Conservation (phyloP, 2,329 filamentous ascomycete genomes). For the Emmonsiellopsis sp. region DNA sequence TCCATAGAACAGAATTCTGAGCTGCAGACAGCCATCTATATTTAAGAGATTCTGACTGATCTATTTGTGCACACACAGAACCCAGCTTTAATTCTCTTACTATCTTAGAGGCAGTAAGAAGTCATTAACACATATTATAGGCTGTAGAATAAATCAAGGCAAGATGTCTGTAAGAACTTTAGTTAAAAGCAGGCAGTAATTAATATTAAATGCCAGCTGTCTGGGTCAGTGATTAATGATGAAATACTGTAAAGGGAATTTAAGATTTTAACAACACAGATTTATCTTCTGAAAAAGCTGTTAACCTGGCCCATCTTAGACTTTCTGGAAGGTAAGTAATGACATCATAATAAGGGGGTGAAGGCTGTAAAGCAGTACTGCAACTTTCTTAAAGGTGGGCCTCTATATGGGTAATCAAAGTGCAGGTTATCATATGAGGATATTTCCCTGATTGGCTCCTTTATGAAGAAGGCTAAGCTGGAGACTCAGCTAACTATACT, state of each 20-base stretch:
- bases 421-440: too few species aligned
- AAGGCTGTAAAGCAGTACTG: conserved; percentile 15
- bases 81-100: conserved; percentile 3
- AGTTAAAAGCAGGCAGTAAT: conserved; percentile 13
- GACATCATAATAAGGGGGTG: conserved; percentile 11
- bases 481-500: too few species aligned
- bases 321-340: conserved; percentile 17
- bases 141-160: conserved; percentile 8
- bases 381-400: conserved; percentile 13
- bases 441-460: too few species aligned
- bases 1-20: conserved; percentile 12
- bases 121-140: conserved; percentile 10
- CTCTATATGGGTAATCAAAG: too few species aligned
- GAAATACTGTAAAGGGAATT: conserved; percentile 11
- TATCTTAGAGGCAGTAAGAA: conserved; percentile 9
- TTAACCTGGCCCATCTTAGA: conserved; percentile 18
- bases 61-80: conserved; percentile 5
- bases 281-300: conserved; percentile 17
- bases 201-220: conserved; percentile 14
- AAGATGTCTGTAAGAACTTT: conserved; percentile 9
- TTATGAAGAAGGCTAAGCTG: too few species aligned
- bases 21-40: conserved; percentile 10
- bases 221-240: conserved; percentile 7
- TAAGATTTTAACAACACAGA: conserved; percentile 13
- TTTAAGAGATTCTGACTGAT: conserved; percentile 7